phyloP scores from a whole-genome alignment of 1,139 yeast genomes.

The Pichia inconspicua region DNA sequence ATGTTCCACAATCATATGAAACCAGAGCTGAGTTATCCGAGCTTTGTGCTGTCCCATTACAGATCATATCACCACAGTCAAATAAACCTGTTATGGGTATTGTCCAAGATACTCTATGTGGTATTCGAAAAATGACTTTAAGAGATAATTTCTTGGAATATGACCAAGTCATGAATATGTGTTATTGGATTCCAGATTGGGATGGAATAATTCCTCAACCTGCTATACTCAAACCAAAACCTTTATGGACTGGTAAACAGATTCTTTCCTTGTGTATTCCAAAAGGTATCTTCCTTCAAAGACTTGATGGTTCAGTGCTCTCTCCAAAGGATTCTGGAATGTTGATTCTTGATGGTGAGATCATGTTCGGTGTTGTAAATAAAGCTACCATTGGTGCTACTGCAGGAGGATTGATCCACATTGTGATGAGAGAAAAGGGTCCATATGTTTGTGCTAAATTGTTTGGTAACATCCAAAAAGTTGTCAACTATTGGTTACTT shows the following conservation, averaged over 20 bases:
- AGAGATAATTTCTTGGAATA: conserved; percentile 84
- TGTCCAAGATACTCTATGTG: conserved; percentile 97
- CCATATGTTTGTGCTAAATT: conserved; percentile 83
- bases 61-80: conserved; percentile 96
- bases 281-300: conserved; percentile 86
- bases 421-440: conserved; percentile 96
- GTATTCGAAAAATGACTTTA: conserved; percentile 89
- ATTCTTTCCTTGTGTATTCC: conserved; percentile 90
- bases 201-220: conserved; percentile 98
- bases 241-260: conserved; percentile 97
- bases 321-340: conserved; percentile 89
- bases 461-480: conserved; percentile 89
- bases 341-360: conserved; percentile 87
- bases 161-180: conserved; percentile 92
- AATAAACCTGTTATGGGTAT: conserved; percentile 99
- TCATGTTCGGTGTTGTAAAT: conserved; percentile 95
- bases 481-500: conserved; percentile 91
- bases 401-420: conserved; percentile 95
- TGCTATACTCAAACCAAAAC: conserved; percentile 88
- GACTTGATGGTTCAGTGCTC: conserved; percentile 83
- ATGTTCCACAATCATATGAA: conserved; percentile 98
- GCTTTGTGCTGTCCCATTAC: conserved; percentile 93
- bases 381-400: conserved; percentile 98
- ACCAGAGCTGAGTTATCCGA: conserved; percentile 94
- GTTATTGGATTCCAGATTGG: conserved; percentile 98